Percentiles rank a stretch among this genome's conserved stretches.
Conservation (phyloP, 345 rosid species). For the Psidium guajava region DNA sequence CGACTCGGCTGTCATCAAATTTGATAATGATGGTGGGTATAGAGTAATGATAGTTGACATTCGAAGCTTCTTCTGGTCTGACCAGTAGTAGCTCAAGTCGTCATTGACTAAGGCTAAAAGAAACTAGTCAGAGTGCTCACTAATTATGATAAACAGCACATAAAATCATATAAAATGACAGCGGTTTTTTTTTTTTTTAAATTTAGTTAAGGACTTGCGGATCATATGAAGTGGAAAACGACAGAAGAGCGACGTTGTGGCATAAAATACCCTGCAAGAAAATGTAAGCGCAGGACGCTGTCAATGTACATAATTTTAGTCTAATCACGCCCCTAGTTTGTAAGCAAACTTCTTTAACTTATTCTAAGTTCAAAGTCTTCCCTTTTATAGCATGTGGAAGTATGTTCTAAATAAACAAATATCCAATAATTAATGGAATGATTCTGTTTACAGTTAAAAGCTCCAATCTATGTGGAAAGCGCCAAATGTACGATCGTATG, state of each 20-base stretch:
- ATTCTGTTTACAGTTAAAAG: neutral
- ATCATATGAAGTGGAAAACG: neutral
- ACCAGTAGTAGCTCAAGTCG: neutral
- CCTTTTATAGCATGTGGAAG: neutral
- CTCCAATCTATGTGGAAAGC: neutral
- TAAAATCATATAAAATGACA: neutral
- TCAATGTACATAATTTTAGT: neutral
- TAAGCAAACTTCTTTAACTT: neutral
- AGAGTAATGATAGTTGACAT: neutral
- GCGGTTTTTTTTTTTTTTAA: no score
- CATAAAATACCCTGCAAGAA: neutral
- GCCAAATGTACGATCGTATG: accelerated
- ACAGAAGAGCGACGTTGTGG: neutral
- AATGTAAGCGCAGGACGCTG: neutral
- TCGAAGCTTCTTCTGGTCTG: neutral
- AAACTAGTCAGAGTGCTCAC: neutral
- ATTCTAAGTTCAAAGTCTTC: neutral
- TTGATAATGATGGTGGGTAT: neutral
- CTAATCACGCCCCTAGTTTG: neutral
- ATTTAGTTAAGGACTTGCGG: neutral
- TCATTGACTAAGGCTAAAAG: neutral
- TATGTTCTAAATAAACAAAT: neutral
- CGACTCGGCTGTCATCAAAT: neutral
- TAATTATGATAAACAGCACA: neutral
- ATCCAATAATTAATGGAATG: neutral